phyloP scores from a whole-genome alignment of 345 rosid species.

The Brassica nigra region DNA sequence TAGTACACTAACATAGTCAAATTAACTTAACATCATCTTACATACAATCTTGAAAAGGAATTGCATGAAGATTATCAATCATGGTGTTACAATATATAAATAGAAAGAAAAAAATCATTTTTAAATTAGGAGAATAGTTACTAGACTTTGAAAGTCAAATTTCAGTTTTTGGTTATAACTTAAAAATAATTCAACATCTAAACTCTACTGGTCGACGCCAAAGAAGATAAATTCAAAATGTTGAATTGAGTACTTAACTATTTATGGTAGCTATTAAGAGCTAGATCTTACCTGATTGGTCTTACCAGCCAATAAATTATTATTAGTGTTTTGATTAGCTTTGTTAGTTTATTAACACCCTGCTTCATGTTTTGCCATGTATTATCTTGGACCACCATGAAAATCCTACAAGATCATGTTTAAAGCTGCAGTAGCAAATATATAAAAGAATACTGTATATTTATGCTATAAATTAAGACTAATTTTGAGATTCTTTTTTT shows the following conservation, averaged over 20 bases:
- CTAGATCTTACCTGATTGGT: slow-evolving; percentile 22
- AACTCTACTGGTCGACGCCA: neutral
- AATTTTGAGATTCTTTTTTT: neutral
- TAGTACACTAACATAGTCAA: slow-evolving; percentile 16
- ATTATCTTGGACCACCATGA: slow-evolving; percentile 39
- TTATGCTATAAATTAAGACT: neutral
- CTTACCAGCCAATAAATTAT: neutral
- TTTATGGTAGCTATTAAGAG: neutral
- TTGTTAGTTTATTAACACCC: neutral
- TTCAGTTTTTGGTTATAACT: slow-evolving; percentile 12
- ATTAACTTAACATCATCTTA: slow-evolving; percentile 5
- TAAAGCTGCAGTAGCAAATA: slow-evolving; percentile 32
- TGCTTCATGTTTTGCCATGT: slow-evolving; percentile 42
- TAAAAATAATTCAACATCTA: slow-evolving; percentile 1
- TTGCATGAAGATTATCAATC: slow-evolving; percentile 22
- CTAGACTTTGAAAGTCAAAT: slow-evolving; percentile 3
- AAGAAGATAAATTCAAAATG: neutral
- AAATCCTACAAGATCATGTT: slow-evolving; percentile 35
- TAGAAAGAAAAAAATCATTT: neutral
- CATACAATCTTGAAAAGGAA: slow-evolving; percentile 1
- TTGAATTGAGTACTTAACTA: neutral
- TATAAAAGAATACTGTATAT: slow-evolving; percentile 15
- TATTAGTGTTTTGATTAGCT: slow-evolving; percentile 3
- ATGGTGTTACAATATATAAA: neutral
- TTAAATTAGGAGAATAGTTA: slow-evolving; percentile 12